A percentile compares a stretch with the other conserved stretches of the same genome.
phyloP scores from a whole-genome alignment of 2,329 filamentous ascomycete species.

The Diaporthe vaccinii region DNA sequence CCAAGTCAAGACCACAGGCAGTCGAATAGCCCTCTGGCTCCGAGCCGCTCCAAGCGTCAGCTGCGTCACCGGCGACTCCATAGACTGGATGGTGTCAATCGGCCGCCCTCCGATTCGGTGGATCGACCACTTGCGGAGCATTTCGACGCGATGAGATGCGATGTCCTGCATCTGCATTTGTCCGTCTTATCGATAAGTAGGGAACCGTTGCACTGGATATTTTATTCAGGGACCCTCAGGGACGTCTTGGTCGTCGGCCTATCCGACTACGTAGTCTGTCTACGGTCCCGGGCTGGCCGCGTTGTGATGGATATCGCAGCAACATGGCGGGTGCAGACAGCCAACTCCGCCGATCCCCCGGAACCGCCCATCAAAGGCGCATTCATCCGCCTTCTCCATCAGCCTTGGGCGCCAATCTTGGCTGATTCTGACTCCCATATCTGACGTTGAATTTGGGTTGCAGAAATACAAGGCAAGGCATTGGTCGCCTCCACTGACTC shows the following conservation, averaged over 20 bases:
- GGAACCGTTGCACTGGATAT: conserved; percentile 22
- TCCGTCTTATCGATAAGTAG: conserved; percentile 28
- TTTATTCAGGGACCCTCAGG: background rate
- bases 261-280: background rate
- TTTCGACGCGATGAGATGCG: conserved; percentile 6
- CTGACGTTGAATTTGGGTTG: conserved; percentile 37
- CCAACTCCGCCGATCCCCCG: background rate
- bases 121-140: conserved; percentile 34
- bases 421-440: conserved; percentile 17
- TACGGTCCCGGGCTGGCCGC: background rate
- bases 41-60: conserved; percentile 25
- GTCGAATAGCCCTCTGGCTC: background rate
- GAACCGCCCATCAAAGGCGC: background rate
- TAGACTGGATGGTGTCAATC: conserved; percentile 14
- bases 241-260: background rate
- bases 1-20: background rate
- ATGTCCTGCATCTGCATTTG: conserved; percentile 35
- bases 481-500: conserved; percentile 48
- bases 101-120: conserved; percentile 35
- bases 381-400: conserved; percentile 27
- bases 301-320: conserved; percentile 4
- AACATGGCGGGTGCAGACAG: background rate
- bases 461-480: conserved; percentile 38
- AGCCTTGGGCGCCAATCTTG: conserved; percentile 20
- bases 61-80: conserved; percentile 18